These are phyloP conservation scores for Wickerhamiella bombiphila DNA, from an alignment of 805 yeast species.

Conservation along the genomic window DNA sequence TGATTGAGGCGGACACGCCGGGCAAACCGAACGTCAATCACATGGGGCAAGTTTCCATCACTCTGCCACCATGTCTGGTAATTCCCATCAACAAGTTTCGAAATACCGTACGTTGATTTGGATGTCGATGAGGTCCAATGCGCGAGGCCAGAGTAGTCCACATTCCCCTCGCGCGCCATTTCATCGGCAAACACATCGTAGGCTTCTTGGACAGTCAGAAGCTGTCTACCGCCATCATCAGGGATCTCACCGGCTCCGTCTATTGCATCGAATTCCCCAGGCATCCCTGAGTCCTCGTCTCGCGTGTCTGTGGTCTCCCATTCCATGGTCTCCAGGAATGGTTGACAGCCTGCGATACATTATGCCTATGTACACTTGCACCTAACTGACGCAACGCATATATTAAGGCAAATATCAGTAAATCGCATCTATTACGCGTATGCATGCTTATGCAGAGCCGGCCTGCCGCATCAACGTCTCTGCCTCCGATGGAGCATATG, in stretches of 20 bases:
- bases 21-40: slow-evolving; percentile 61
- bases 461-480: too few relatives aligned
- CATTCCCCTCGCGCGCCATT: not conserved
- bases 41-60: slow-evolving; percentile 85
- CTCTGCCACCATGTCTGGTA: slow-evolving; percentile 83
- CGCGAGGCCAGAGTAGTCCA: slow-evolving; percentile 69
- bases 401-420: too few relatives aligned
- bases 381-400: too few relatives aligned
- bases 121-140: slow-evolving; percentile 70
- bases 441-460: too few relatives aligned
- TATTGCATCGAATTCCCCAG: not conserved
- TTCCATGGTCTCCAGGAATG: too few relatives aligned
- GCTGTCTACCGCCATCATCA: not conserved
- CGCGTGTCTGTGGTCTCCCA: too few relatives aligned
- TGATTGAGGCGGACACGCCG: slow-evolving; percentile 57
- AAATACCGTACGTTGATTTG: slow-evolving; percentile 59
- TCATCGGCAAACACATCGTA: not conserved
- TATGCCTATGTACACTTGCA: too few relatives aligned
- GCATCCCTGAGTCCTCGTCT: too few relatives aligned
- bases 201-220: not conserved
- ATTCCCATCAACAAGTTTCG: slow-evolving; percentile 53
- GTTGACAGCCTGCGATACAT: too few relatives aligned
- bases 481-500: too few relatives aligned
- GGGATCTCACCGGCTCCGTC: not conserved
- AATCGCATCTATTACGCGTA: too few relatives aligned